Base-by-base conservation (phyloP, 2,329 filamentous ascomycete genomes). In the Trichoderma pleuroti region DNA sequence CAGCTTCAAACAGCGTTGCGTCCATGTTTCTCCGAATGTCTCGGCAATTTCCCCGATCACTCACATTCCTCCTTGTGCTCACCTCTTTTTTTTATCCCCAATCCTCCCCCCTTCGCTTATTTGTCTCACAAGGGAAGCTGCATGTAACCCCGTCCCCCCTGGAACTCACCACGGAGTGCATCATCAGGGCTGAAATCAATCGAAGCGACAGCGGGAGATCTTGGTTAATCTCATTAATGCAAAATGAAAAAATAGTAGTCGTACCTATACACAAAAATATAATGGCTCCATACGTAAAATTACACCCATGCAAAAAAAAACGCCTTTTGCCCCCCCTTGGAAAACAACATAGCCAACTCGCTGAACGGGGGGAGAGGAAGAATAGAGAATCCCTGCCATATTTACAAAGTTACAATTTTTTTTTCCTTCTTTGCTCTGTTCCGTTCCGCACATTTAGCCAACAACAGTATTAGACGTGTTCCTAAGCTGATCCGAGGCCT, bases 401-500 rank as follows among this genome's bases (percentile, higher is more conserved):
- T 66, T 66, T 66, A 66, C 63, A 66, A 49, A 59, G 52, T 59
- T 34, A 57, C 54, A 57, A 32, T 5, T 21, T 21, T 59, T 34
- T 21, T 59, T 14, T 9, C 16, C 5, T 12, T 16, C 18, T n/a
- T 59, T 59, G 42, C n/a, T 28, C 54, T n/a, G 26, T 10, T 21
- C 12, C 32, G 8, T 59, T 21, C 65, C 39, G 26, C 39, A 60
- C 24, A 60, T 68, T 68, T 68, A 68, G 54, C 66, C 66, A 68
- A 68, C 66, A 61, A 71, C 63, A 49, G 63, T 61, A 24, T 56
- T 71, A 39, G 70, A 71, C 12, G 63, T 76, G 63, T 73, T 80
- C 61, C 77, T 76, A 4, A 84, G 72, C 1, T 81, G 79, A 75
- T 83, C 81, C 1, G 82, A 84, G 4, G 82, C 82, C 62, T 82